phyloP scores from a whole-genome alignment of 139 green algal species.

The Chlorella sp. region DNA sequence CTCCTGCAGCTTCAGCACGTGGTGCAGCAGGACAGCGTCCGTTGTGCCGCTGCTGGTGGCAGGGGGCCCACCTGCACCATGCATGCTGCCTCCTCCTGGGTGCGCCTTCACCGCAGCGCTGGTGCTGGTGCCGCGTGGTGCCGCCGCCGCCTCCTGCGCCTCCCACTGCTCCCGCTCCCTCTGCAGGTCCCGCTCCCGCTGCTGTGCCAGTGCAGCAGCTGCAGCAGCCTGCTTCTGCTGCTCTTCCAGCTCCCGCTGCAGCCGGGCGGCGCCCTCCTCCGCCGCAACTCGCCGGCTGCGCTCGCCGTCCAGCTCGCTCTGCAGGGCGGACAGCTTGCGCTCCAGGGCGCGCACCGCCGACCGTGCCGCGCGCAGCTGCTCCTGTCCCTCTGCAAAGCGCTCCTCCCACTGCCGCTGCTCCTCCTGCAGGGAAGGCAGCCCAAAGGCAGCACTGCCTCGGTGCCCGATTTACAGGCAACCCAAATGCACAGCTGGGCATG shows the following conservation, averaged over 20 bases:
- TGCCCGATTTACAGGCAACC: neutral
- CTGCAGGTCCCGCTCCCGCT: neutral
- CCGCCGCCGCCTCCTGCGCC: neutral
- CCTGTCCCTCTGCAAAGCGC: neutral
- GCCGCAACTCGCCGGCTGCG: neutral
- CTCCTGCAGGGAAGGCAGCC: neutral
- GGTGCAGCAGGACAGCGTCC: neutral
- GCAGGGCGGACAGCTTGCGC: neutral
- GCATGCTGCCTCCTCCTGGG: too few species aligned
- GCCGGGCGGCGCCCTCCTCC: neutral
- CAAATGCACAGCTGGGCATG: too few species aligned
- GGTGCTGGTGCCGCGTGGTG: neutral
- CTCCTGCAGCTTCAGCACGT: neutral
- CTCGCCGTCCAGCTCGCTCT: neutral
- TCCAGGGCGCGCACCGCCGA: constrained; percentile 23
- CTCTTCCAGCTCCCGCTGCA: neutral
- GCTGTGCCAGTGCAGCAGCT: neutral
- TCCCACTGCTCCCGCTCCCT: neutral
- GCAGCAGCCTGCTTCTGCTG: neutral
- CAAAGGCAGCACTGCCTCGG: too few species aligned
- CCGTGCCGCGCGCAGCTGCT: constrained; percentile 1
- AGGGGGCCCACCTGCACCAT: neutral
- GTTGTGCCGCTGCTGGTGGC: neutral
- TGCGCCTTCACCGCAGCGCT: too few species aligned
- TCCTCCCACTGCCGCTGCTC: neutral